These are phyloP conservation scores for Thraustotheca clavata DNA, from an alignment of 352 stramenopile genomes.

Conservation along the genomic window DNA sequence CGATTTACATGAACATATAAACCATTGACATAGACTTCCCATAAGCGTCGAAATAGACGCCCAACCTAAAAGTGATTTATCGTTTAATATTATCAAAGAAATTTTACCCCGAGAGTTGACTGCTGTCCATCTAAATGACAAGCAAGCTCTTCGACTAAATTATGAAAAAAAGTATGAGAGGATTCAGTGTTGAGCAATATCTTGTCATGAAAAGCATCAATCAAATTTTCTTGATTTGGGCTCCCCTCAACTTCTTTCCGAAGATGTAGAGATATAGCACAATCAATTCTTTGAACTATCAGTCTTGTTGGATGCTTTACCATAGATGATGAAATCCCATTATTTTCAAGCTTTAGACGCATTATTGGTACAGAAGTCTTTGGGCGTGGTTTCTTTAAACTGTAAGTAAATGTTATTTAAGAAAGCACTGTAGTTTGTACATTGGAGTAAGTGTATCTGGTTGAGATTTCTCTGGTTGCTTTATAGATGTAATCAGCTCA, in stretches of 20 bases:
- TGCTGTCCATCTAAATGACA: conserved; percentile 1
- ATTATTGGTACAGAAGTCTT: not conserved
- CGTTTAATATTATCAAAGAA: not conserved
- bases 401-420: not conserved
- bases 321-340: not conserved
- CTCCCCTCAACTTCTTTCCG: not conserved
- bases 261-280: not conserved
- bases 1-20: conserved; percentile 1
- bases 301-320: conserved; percentile 17
- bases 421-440: not conserved
- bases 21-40: not conserved
- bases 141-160: not conserved
- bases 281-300: not conserved
- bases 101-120: not conserved
- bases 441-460: not conserved
- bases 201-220: not conserved
- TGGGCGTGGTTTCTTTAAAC: not conserved
- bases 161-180: not conserved
- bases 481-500: too few species aligned
- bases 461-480: not conserved
- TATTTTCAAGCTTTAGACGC: not conserved
- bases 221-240: not conserved
- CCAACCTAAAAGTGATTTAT: not conserved
- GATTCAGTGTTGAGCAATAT: not conserved
- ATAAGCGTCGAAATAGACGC: not conserved